Conservation (phyloP, 2,329 filamentous ascomycete genomes). For the Aspergillus carbonarius region DNA sequence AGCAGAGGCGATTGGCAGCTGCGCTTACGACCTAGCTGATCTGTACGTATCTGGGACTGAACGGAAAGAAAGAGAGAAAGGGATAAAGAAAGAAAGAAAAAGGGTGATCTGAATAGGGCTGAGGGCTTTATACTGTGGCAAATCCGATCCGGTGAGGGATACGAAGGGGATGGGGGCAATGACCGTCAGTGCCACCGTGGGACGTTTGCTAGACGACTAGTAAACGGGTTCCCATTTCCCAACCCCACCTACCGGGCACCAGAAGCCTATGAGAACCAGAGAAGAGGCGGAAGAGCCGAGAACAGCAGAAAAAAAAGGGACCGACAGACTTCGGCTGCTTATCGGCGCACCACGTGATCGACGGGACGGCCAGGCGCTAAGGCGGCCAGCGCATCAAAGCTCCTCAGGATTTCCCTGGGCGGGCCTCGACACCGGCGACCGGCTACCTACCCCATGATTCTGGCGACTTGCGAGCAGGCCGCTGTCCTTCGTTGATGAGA, state of each 20-base stretch:
- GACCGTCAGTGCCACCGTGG: not conserved
- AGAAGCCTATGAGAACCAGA: not conserved
- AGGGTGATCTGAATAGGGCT: no score
- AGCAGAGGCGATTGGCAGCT: no score
- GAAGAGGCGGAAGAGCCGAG: slow-evolving; percentile 35
- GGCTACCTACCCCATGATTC: slow-evolving; percentile 9
- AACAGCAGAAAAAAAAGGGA: not conserved
- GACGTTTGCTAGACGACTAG: not conserved
- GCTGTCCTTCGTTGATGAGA: slow-evolving; percentile 2
- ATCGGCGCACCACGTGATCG: slow-evolving; percentile 22
- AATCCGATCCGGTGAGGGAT: no score
- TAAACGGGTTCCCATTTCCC: no score
- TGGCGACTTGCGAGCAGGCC: not conserved
- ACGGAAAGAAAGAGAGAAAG: no score
- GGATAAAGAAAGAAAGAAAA: no score
- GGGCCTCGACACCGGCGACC: slow-evolving; percentile 9
- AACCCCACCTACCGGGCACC: no score
- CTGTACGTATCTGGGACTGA: no score
- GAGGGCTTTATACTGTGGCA: no score
- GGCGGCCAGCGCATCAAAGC: slow-evolving; percentile 19
- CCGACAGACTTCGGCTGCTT: slow-evolving; percentile 7
- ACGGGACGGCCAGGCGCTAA: slow-evolving; percentile 14
- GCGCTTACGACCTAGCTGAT: no score
- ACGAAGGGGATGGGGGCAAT: no score
- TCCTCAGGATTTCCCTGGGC: slow-evolving; percentile 19